Base-by-base conservation (phyloP, 192 early-diverging fungal genomes). In the Podila horticola region DNA sequence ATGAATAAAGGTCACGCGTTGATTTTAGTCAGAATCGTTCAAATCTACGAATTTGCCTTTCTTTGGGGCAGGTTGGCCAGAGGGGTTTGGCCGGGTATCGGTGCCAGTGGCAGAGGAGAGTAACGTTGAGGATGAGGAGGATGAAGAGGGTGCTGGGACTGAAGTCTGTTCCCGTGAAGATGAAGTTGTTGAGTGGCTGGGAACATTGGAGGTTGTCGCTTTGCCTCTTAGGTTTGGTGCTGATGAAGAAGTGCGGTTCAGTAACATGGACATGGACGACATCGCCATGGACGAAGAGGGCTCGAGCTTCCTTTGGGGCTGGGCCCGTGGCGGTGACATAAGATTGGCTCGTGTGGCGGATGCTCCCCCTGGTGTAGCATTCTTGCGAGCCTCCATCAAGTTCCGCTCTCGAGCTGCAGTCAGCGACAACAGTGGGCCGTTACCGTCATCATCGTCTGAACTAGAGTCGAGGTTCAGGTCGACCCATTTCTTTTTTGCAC, bases 41-140 rank as follows among this genome's bases (percentile, higher is more conserved):
- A 26, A 55, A 55, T 55, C 52, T n/a, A 55, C 5, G 24, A 55
- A 55, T 55, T 26, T n/a, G 2, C 52, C 52, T 26, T 55, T 55
- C 24, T 55, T 55, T 26, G 52, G 24, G n/a, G 52, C 30, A 61
- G 59, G 30, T 61, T 61, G 30, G 59, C 59, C 59, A 26, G 30
- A 26, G 20, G 26, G 26, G 17, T 30, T 61, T 10, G 30, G 28
- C 28, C 26, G 59, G 59, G 30, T 61, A 28, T 61, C 59, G 17
- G 30, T 33, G 59, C 30, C 28, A 61, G 28, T 31, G 7, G 29
- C 26, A 61, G 59, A 61, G 29, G 26, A 34, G 29, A 30, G 22
- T 24, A 30, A 28, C 15, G 19, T 26, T 26, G 52, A 55, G 52
- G 52, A 55, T 0, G 52, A 55, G 59, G 30, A 61, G 24, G 22